Evolutionary conservation across 805 yeast species (phyloP).

Genomic region (Metschnikowia kunwiensis): DNA sequence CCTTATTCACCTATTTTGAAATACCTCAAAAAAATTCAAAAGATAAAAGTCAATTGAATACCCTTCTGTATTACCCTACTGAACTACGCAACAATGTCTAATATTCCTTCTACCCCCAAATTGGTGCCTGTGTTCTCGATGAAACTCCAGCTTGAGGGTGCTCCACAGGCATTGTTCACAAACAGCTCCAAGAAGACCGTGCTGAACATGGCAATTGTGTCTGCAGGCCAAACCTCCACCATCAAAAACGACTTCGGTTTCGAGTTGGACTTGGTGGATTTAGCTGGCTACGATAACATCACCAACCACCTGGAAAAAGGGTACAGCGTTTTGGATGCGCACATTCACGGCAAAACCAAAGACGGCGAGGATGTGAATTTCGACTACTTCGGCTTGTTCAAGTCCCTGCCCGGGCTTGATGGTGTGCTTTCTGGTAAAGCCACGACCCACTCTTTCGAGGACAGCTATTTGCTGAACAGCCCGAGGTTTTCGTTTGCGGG

Average conservation of each 20-base stretch:
- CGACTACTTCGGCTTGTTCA: conserved; percentile 49
- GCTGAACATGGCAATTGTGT: conserved; percentile 23
- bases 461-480: conserved; percentile 48
- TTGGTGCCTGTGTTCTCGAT: conserved; percentile 32
- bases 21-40: too few species aligned
- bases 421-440: conserved; percentile 36
- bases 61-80: too few species aligned
- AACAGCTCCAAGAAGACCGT: conserved; percentile 19
- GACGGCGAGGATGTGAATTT: conserved; percentile 42
- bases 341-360: conserved; percentile 44
- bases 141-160: conserved; percentile 26
- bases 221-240: conserved; percentile 29
- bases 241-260: conserved; percentile 31
- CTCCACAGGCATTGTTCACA: conserved; percentile 21
- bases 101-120: conserved; percentile 24
- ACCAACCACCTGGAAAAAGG: conserved; percentile 28
- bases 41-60: too few species aligned
- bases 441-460: conserved; percentile 35
- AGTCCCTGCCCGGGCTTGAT: conserved; percentile 32
- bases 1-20: too few species aligned
- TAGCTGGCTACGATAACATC: conserved; percentile 50
- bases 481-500: conserved; percentile 46
- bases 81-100: not conserved
- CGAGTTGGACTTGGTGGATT: conserved; percentile 26
- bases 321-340: conserved; percentile 45